Evolutionary conservation across 83 land plant species (phyloP).

Genomic region (Isoetes engelmannii): DNA sequence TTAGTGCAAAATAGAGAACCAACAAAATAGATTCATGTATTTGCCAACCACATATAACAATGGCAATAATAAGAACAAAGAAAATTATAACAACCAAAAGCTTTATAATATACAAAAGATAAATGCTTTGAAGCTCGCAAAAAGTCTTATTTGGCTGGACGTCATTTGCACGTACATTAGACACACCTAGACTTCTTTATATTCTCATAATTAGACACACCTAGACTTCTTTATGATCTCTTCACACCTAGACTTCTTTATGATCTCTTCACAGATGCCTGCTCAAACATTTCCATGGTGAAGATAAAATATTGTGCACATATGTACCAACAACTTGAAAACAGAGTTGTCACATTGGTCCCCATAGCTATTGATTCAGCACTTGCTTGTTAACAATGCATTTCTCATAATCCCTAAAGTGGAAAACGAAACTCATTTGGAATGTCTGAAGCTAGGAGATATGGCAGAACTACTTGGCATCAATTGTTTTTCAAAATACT

Average conservation of each 20-base stretch:
- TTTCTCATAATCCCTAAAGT: constrained; percentile 76
- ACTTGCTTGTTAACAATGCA: constrained; percentile 85
- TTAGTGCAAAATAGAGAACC: too few relatives aligned
- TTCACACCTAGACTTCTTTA: constrained; percentile 50
- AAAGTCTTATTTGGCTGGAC: constrained; percentile 75
- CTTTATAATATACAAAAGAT: not conserved
- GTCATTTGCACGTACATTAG: constrained; percentile 75
- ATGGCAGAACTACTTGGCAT: constrained; percentile 31
- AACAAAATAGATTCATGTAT: too few relatives aligned
- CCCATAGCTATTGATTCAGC: constrained; percentile 79
- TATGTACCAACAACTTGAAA: not conserved
- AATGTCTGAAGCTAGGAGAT: constrained; percentile 45
- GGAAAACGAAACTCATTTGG: constrained; percentile 83
- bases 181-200: constrained; percentile 65
- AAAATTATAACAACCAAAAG: not conserved
- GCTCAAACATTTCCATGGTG: not conserved
- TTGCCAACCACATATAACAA: too few relatives aligned
- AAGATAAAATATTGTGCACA: constrained; percentile 2
- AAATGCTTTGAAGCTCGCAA: constrained; percentile 27
- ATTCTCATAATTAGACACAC: too few relatives aligned
- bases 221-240: constrained; percentile 56
- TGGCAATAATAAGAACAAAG: too few relatives aligned
- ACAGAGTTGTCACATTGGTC: constrained; percentile 50
- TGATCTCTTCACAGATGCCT: constrained; percentile 82
- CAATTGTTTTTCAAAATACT: too few relatives aligned